Conservation (phyloP, 345 rosid genomes). For the Aurinia saxatilis region DNA sequence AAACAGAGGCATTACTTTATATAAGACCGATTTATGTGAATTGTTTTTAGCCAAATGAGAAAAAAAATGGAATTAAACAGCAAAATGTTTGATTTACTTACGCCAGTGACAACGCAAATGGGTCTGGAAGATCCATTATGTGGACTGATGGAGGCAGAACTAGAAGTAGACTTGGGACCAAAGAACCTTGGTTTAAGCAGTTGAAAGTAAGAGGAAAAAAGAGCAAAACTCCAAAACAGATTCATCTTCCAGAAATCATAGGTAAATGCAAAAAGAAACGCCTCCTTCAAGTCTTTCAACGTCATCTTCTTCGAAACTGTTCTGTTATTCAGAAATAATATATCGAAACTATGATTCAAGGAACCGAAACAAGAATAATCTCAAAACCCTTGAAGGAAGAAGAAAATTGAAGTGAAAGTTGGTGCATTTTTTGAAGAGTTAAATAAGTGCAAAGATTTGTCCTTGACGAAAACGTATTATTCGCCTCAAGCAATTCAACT, state of each 20-base stretch:
- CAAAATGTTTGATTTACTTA: conserved; percentile 21
- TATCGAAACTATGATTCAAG: too few species aligned
- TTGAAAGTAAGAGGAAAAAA: conserved; percentile 45
- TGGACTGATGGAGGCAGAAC: conserved; percentile 24
- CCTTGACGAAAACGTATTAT: too few species aligned
- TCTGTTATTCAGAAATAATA: too few species aligned
- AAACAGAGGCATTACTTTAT: background rate
- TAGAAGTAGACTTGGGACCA: conserved; percentile 19
- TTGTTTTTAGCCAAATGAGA: too few species aligned
- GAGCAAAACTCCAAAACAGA: conserved; percentile 47
- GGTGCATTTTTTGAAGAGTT: too few species aligned
- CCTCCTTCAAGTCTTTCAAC: conserved; percentile 33
- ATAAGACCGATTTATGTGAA: too few species aligned
- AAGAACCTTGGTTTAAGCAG: conserved; percentile 35
- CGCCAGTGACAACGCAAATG: conserved; percentile 71
- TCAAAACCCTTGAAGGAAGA: too few species aligned
- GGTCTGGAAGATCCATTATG: conserved; percentile 27
- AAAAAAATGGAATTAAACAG: too few species aligned
- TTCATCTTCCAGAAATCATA: conserved; percentile 61
- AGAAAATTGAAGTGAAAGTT: too few species aligned
- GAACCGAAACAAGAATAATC: too few species aligned
- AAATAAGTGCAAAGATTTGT: too few species aligned
- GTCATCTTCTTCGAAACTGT: conserved; percentile 4
- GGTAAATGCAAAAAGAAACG: conserved; percentile 36
- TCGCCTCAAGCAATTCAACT: too few species aligned